A percentile compares a stretch with the other conserved stretches of the same genome.
phyloP scores from a whole-genome alignment of 2,329 filamentous ascomycete species.

The Xylaria sp. region DNA sequence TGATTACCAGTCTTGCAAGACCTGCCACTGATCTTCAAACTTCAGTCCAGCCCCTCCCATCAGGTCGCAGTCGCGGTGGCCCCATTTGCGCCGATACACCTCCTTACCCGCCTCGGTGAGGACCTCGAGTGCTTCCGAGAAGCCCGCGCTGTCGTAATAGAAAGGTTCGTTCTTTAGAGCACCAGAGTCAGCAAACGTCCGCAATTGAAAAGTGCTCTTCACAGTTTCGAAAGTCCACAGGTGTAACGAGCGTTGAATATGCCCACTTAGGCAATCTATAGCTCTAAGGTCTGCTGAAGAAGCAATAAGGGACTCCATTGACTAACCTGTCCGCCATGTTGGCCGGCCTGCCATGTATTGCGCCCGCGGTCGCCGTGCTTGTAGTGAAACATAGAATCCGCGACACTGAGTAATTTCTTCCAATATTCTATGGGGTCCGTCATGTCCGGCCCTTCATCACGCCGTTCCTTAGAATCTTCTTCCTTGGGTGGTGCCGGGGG shows the following conservation, averaged over 20 bases:
- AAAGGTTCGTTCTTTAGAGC: constrained; percentile 53
- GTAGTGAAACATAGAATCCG: constrained; percentile 56
- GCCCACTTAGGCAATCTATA: no score
- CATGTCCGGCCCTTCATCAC: constrained; percentile 34
- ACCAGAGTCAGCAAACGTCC: no score
- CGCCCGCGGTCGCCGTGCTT: constrained; percentile 54
- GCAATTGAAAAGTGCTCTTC: no score
- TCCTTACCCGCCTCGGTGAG: constrained; percentile 51
- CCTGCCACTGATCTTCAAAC: constrained; percentile 59
- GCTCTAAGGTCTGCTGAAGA: no score
- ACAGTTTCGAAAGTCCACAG: no score
- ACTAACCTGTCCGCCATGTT: constrained; percentile 51
- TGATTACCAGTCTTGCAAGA: constrained; percentile 55
- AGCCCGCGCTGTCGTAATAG: constrained; percentile 54
- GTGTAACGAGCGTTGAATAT: no score
- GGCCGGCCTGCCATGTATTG: constrained; percentile 57
- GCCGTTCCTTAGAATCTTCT: constrained; percentile 30
- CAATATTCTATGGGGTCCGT: constrained; percentile 48
- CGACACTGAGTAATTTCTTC: constrained; percentile 43
- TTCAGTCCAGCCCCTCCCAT: constrained; percentile 51
- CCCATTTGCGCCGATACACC: constrained; percentile 58
- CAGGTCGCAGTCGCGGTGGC: constrained; percentile 57
- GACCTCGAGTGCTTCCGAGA: constrained; percentile 50
- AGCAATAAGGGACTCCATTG: no score
- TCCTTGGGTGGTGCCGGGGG: constrained; percentile 41